These are phyloP conservation scores for Thermochaetoides dissita DNA, from an alignment of 2,329 filamentous ascomycete genomes.

Conservation along the genomic window DNA sequence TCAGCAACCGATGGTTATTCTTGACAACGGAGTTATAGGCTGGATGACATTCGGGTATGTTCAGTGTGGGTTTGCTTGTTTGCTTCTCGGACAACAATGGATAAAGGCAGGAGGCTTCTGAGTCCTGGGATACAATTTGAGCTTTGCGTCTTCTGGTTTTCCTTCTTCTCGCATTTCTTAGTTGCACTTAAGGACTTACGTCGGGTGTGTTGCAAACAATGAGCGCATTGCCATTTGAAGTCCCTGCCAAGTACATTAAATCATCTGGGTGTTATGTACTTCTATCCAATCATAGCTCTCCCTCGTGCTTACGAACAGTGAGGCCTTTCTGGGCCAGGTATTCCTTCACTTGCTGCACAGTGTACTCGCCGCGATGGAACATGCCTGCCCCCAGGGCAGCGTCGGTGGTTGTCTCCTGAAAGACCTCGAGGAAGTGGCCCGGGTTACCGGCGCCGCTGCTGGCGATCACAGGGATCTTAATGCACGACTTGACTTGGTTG, in stretches of 20 bases:
- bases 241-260: too few relatives aligned
- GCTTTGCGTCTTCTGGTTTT: too few relatives aligned
- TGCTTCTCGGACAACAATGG: background rate
- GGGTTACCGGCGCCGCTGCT: conserved; percentile 85
- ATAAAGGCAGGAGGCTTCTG: too few relatives aligned
- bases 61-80: background rate
- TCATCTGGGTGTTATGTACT: too few relatives aligned
- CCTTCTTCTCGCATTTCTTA: too few relatives aligned
- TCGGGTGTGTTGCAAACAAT: too few relatives aligned
- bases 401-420: conserved; percentile 71
- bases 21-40: conserved; percentile 71
- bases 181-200: too few relatives aligned
- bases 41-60: background rate
- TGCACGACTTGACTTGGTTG: conserved; percentile 68
- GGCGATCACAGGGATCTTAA: conserved; percentile 88
- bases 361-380: conserved; percentile 94
- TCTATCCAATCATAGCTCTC: conserved; percentile 22
- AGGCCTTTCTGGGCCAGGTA: conserved; percentile 57
- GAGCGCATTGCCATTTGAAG: too few relatives aligned
- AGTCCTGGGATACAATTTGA: too few relatives aligned
- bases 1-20: conserved; percentile 71
- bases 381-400: conserved; percentile 91
- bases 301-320: conserved; percentile 67
- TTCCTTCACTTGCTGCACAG: conserved; percentile 86
- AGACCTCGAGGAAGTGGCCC: conserved; percentile 80